Percentiles rank a stretch among this genome's conserved stretches.
Evolutionary conservation across 2,329 filamentous ascomycete species (phyloP).

Genomic region (Epicoccum sorghinum): DNA sequence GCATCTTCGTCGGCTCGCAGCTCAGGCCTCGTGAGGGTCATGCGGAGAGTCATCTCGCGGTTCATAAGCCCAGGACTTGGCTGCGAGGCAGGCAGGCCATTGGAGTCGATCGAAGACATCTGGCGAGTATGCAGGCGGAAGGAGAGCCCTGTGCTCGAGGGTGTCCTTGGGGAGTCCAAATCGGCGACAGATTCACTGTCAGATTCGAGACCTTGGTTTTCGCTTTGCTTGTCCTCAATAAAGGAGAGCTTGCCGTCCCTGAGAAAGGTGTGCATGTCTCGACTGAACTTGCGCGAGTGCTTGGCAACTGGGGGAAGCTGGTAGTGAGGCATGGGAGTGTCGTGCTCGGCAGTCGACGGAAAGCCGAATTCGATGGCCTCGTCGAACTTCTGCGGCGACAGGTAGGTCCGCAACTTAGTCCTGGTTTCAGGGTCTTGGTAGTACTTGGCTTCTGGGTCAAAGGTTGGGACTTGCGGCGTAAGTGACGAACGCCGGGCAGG

Average conservation of each 20-base stretch:
- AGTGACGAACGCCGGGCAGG: constrained; percentile 38
- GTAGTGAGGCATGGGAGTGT: constrained; percentile 30
- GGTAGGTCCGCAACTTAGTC: constrained; percentile 81
- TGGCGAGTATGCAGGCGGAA: constrained; percentile 43
- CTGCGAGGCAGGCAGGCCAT: constrained; percentile 32
- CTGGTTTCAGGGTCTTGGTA: constrained; percentile 91
- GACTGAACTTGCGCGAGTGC: constrained; percentile 52
- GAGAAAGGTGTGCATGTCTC: constrained; percentile 63
- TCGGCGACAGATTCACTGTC: constrained; percentile 44
- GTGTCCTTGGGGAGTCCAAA: constrained; percentile 45
- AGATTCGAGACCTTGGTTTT: constrained; percentile 41
- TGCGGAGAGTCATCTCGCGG: constrained; percentile 92
- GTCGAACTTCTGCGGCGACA: constrained; percentile 93
- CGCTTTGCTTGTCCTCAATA: constrained; percentile 41
- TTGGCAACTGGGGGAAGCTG: constrained; percentile 43
- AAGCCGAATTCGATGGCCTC: constrained; percentile 95
- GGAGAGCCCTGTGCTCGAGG: constrained; percentile 41
- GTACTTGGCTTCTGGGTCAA: constrained; percentile 75
- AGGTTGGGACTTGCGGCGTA: constrained; percentile 35
- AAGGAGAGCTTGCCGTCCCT: constrained; percentile 61
- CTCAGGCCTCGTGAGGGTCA: constrained; percentile 92
- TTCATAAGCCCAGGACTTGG: constrained; percentile 48
- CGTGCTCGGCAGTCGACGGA: constrained; percentile 59
- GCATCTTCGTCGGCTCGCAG: constrained; percentile 76
- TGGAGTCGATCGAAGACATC: constrained; percentile 40